Evolutionary conservation across 2,329 filamentous ascomycete species (phyloP).

Genomic region (Trichoderma atrobrunneum): DNA sequence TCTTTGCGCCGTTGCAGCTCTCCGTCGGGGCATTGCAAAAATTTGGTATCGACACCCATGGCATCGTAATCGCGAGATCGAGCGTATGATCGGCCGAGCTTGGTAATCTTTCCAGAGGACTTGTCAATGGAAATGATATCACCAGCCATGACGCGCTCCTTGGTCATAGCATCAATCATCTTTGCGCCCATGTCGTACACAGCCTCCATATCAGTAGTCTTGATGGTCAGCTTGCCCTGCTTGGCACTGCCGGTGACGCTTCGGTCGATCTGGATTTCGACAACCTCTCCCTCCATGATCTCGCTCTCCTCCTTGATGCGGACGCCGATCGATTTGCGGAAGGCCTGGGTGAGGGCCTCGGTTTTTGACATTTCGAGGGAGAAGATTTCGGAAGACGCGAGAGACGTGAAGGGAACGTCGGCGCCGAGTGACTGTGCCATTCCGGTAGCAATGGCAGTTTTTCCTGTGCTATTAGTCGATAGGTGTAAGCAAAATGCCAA

Average conservation of each 20-base stretch:
- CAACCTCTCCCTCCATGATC: constrained; percentile 98
- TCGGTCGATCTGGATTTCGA: constrained; percentile 97
- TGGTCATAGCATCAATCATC: constrained; percentile 99
- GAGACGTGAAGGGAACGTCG: constrained; percentile 94
- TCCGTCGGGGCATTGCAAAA: constrained; percentile 94
- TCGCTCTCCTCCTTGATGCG: constrained; percentile 99
- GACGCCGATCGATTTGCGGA: constrained; percentile 96
- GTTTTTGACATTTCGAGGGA: constrained; percentile 99
- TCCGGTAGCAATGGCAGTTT: constrained; percentile 97
- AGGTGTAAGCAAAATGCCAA: background rate
- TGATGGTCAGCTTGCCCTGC: constrained; percentile 98
- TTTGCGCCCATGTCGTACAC: constrained; percentile 99
- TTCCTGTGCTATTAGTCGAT: constrained; percentile 69
- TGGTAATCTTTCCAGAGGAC: constrained; percentile 95
- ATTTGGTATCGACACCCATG: constrained; percentile 98
- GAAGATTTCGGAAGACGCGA: constrained; percentile 96
- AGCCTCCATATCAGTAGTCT: constrained; percentile 99
- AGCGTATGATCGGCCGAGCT: constrained; percentile 91
- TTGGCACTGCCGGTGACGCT: constrained; percentile 96
- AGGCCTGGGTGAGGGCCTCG: constrained; percentile 96
- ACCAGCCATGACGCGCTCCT: constrained; percentile 97
- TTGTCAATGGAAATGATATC: constrained; percentile 99
- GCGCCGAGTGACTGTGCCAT: constrained; percentile 95
- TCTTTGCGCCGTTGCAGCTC: constrained; percentile 97
- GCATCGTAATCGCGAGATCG: constrained; percentile 97